Base-by-base conservation (phyloP, 208 protist species). In the Porcisia deanei region DNA sequence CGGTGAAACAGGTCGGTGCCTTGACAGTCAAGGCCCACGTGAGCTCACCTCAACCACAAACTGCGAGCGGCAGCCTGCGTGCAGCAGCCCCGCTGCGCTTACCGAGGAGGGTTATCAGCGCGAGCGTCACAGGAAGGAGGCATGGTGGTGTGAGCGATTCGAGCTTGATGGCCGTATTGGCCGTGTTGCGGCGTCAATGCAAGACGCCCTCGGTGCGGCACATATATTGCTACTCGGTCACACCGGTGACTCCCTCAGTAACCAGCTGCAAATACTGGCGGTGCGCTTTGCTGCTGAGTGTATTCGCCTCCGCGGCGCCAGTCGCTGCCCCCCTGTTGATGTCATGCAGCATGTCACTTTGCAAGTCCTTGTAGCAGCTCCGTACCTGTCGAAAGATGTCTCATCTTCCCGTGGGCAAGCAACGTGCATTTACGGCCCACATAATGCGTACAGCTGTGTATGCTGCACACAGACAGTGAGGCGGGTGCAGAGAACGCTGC, bases 141-240 rank as follows among this genome's bases (percentile, higher is more conserved):
- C 16, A 43, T 88, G 85, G 85, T 88, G 85, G 85, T 20, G 30
- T 22, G 61, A 55, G 16, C 73, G 85, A 5, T 81, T 79, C 49
- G 59, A 58, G 16, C 71, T 88, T 25, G 85, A 88, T 47, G n/a
- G 8, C 14, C 43, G 60, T 8, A 58, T 88, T 30, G 37, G 61
- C 49, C n/a, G 53, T 2, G 84, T 86, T 1, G 84, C 87, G 0
- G 59, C 41, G 53, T 59, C 69, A n/a, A 55, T 94, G 58, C 75
- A 91, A 67, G 75, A 71, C 10, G 69, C 75, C 16, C 53, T 88
- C 5, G 80, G 77, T 3, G 73, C 81, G 22, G 77, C 79, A 18
- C 80, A 81, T 10, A 52, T 85, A 20, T 65, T 88, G 5, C 72
- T 92, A 43, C 70, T 79, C 20, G 87, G 90, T 7, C 77, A 85